These are phyloP conservation scores for Microdochium trichocladiopsis DNA, from an alignment of 2,329 filamentous ascomycete species.

Conservation along the genomic window DNA sequence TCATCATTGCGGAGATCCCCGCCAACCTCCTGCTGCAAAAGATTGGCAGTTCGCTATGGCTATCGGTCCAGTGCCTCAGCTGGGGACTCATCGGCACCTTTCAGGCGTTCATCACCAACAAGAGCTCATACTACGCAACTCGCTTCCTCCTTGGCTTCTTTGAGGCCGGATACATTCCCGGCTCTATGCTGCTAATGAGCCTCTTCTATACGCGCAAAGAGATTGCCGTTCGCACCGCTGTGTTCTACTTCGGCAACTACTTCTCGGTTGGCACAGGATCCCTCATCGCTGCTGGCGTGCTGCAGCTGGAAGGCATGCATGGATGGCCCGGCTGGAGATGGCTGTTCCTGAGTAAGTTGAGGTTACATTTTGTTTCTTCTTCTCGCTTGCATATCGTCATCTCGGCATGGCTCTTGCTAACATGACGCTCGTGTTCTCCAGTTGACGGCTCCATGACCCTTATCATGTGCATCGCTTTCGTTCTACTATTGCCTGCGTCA, in stretches of 20 bases:
- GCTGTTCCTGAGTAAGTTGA: constrained; percentile 23
- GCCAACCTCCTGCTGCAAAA: constrained; percentile 33
- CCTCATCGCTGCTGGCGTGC: constrained; percentile 33
- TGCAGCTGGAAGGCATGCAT: constrained; percentile 40
- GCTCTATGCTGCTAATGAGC: constrained; percentile 24
- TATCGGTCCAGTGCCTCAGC: constrained; percentile 29
- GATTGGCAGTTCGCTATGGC: constrained; percentile 28
- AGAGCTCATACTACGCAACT: constrained; percentile 26
- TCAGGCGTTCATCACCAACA: constrained; percentile 28
- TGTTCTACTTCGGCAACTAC: constrained; percentile 36
- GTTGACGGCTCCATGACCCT: constrained; percentile 34
- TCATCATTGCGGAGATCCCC: constrained; percentile 30
- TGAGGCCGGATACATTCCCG: constrained; percentile 34
- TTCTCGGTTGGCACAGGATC: constrained; percentile 36
- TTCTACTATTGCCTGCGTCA: constrained; percentile 46
- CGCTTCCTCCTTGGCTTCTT: constrained; percentile 30
- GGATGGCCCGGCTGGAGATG: constrained; percentile 50
- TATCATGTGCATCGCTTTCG: constrained; percentile 44
- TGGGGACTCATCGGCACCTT: constrained; percentile 32
- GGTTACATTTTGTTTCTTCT: not conserved
- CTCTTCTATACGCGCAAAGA: constrained; percentile 34
- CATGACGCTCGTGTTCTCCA: too few species aligned
- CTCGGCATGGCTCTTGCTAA: too few species aligned
- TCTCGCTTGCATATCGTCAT: not conserved
- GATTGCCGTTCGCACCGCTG: constrained; percentile 28